Percentiles rank a stretch among this genome's conserved stretches.
Conservation (phyloP, 805 yeast species). For the Sporopachydermia lactativora region DNA sequence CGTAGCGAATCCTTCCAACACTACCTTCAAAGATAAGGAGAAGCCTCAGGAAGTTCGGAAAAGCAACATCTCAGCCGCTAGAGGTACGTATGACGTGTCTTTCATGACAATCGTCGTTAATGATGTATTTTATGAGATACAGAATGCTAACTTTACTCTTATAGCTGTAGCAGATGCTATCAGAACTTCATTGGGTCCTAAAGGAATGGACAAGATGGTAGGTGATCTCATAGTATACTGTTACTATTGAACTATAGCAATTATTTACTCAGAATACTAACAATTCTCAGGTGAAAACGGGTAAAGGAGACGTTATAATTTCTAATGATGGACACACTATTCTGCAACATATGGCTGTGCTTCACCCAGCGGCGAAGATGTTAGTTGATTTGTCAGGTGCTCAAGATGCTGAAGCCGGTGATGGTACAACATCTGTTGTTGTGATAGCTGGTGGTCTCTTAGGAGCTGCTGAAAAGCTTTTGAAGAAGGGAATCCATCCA, state of each 20-base stretch:
- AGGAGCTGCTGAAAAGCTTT: constrained; percentile 87
- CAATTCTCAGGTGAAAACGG: constrained; percentile 49
- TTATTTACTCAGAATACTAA: constrained; percentile 3
- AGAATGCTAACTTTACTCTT: not conserved
- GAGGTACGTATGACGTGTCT: constrained; percentile 20
- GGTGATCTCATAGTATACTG: not conserved
- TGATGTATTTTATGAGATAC: not conserved
- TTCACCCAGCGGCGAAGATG: constrained; percentile 98
- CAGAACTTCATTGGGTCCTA: constrained; percentile 92
- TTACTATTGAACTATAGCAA: not conserved
- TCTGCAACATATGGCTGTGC: constrained; percentile 91
- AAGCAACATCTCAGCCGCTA: constrained; percentile 80
- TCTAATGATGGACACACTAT: constrained; percentile 98
- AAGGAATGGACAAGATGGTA: constrained; percentile 97
- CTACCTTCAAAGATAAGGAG: constrained; percentile 84
- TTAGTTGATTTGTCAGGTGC: constrained; percentile 92
- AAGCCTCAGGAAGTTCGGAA: constrained; percentile 91
- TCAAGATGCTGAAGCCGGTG: constrained; percentile 99
- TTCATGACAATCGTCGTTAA: not conserved
- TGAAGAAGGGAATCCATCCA: constrained; percentile 90
- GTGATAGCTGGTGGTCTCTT: constrained; percentile 87
- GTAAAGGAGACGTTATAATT: constrained; percentile 81
- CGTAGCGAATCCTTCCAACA: constrained; percentile 44
- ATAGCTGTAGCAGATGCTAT: constrained; percentile 87
- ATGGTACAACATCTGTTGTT: constrained; percentile 96